Conservation (phyloP, 768 basidiomycete genomes). For the Russula vinacea region DNA sequence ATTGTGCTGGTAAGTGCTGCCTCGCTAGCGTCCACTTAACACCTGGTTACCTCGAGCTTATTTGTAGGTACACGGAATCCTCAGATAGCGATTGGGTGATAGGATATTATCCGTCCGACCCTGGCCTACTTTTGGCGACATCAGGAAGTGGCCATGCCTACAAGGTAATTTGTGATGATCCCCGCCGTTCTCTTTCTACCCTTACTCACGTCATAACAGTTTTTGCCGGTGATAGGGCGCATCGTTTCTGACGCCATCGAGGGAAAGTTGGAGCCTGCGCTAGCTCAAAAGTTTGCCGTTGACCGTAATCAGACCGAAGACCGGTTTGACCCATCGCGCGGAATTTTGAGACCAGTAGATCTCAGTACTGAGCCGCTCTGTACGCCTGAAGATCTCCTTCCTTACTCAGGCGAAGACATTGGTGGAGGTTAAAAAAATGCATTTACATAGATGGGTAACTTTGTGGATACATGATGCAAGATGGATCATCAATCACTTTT, state of each 20-base stretch:
- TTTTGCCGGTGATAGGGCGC: constrained; percentile 79
- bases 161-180: constrained; percentile 49
- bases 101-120: constrained; percentile 59
- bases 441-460: constrained; percentile 1
- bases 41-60: not conserved
- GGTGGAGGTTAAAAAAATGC: not conserved
- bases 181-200: not conserved
- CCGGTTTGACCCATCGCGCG: constrained; percentile 39
- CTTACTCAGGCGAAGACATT: constrained; percentile 29
- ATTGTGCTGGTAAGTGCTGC: constrained; percentile 73
- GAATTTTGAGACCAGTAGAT: not conserved
- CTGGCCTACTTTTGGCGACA: constrained; percentile 73
- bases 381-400: constrained; percentile 25
- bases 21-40: not conserved
- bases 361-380: constrained; percentile 18
- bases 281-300: constrained; percentile 62
- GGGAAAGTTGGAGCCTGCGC: constrained; percentile 51
- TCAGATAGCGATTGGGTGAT: constrained; percentile 88
- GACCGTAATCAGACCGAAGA: constrained; percentile 44
- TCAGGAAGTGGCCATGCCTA: constrained; percentile 86
- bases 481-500: not conserved
- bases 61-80: constrained; percentile 81
- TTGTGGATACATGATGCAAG: constrained; percentile 1
- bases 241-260: constrained; percentile 73
- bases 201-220: constrained; percentile 45